Base-by-base conservation (phyloP, 306 rosid species). In the Fagus sylvatica region DNA sequence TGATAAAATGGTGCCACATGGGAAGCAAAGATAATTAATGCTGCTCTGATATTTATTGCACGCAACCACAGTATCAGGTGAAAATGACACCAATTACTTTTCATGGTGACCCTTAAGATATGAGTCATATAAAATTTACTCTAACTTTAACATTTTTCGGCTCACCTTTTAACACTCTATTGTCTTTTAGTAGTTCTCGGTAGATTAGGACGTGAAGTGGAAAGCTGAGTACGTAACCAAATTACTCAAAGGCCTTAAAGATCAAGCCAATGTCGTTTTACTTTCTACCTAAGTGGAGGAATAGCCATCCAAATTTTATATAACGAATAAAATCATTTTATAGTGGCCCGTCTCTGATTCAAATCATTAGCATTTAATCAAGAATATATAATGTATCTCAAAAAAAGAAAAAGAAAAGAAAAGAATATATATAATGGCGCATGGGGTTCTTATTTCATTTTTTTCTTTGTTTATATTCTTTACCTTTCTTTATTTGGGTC, bases 211-310 rank as follows among this genome's bases (percentile, higher is more conserved):
- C 32, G 3, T 36, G 39, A 74, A 62, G 78, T 66, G 73, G 79
- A 22, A 41, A 55, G 41, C 30, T 40, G 49, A 33, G n/a, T 59
- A 59, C 46, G 36, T 59, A 71, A 78, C 72, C 42, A 81, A 56
- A 12, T 4, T 32, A 71, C 16, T 41, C 53, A 46, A 71, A 39
- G 60, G 74, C 62, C 11, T 11, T 2, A 28, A 55, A 39, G 43
- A 67, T 67, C 72, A 13, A 64, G 70, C 12, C 10, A 22, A 13
- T 22, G 48, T 57, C 5, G 12, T 46, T 16, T 30, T 5, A 53
- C 59, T n/a, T 53, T 64, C 11, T 53, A 62, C 49, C 60, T 48
- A 53, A 77, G 72, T 69, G 70, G 83, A 36, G 53, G 68, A 75
- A 57, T 39, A 72, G 59, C 56, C 30, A 72, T 49, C 12, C 11